phyloP scores from a whole-genome alignment of 129 eudicot genomes.

The Mikania micrantha region DNA sequence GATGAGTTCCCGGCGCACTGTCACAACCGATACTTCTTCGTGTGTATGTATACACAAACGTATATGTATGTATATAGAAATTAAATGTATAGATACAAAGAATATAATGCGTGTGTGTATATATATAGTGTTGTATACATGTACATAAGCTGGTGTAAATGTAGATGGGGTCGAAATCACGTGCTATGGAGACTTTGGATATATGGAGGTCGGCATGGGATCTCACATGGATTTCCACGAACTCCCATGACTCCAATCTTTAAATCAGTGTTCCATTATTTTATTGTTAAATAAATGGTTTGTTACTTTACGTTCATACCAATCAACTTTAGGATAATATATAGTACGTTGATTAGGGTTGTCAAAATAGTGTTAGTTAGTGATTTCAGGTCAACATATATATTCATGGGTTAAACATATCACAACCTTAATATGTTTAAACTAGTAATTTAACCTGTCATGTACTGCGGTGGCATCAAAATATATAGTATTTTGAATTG shows the following conservation, averaged over 20 bases:
- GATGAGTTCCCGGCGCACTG: background rate
- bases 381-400: too few relatives aligned
- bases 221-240: constrained; percentile 29
- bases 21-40: background rate
- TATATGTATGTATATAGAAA: background rate
- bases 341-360: too few relatives aligned
- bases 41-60: background rate
- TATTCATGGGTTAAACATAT: too few relatives aligned
- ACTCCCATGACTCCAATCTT: constrained; percentile 23
- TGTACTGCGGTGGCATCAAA: too few relatives aligned
- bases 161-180: constrained; percentile 28
- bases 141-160: background rate
- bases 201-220: constrained; percentile 34
- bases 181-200: constrained; percentile 33
- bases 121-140: background rate
- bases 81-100: background rate
- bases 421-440: too few relatives aligned
- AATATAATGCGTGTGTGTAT: background rate
- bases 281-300: background rate
- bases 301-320: background rate
- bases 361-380: too few relatives aligned
- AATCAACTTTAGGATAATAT: background rate
- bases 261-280: background rate
- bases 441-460: too few relatives aligned
- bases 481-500: too few relatives aligned